Conservation (phyloP, 495 filamentous ascomycete species). For the Rhypophila decipiens region DNA sequence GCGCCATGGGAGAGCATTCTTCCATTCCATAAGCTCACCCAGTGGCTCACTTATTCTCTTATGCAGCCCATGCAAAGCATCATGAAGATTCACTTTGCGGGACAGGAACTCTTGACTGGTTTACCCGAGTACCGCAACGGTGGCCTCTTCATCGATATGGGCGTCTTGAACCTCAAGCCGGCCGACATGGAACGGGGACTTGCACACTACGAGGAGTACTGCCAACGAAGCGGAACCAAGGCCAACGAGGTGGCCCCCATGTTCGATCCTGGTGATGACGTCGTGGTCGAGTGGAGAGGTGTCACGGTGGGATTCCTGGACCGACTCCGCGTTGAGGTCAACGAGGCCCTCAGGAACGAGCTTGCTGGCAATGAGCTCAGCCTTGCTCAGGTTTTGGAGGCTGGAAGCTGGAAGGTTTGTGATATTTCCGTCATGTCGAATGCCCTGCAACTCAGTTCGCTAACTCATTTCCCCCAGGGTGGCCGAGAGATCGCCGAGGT, state of each 20-base stretch:
- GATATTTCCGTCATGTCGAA: not conserved
- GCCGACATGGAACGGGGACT: constrained; percentile 61
- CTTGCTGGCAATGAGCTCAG: constrained; percentile 52
- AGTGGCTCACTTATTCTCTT: constrained; percentile 85
- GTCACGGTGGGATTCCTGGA: constrained; percentile 82
- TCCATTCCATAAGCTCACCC: constrained; percentile 88
- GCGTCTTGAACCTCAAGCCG: constrained; percentile 68
- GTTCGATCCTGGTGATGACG: constrained; percentile 74
- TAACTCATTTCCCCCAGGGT: constrained; percentile 54
- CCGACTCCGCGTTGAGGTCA: constrained; percentile 64
- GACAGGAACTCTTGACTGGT: constrained; percentile 71
- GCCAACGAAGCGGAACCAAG: constrained; percentile 65
- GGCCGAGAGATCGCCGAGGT: constrained; percentile 95
- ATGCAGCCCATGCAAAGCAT: constrained; percentile 82
- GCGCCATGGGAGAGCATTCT: constrained; percentile 89
- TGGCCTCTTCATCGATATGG: constrained; percentile 75
- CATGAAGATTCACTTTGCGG: constrained; percentile 69
- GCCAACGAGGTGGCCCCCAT: constrained; percentile 66
- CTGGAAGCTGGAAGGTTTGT: constrained; percentile 90
- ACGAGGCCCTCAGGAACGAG: constrained; percentile 47
- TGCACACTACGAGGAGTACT: constrained; percentile 64
- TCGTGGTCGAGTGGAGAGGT: constrained; percentile 82
- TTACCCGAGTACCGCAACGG: constrained; percentile 87
- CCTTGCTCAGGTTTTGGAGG: constrained; percentile 76
- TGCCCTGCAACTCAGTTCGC: constrained; percentile 5